Conservation (phyloP, 2,329 filamentous ascomycete species). For the Trichoderma harzianum region DNA sequence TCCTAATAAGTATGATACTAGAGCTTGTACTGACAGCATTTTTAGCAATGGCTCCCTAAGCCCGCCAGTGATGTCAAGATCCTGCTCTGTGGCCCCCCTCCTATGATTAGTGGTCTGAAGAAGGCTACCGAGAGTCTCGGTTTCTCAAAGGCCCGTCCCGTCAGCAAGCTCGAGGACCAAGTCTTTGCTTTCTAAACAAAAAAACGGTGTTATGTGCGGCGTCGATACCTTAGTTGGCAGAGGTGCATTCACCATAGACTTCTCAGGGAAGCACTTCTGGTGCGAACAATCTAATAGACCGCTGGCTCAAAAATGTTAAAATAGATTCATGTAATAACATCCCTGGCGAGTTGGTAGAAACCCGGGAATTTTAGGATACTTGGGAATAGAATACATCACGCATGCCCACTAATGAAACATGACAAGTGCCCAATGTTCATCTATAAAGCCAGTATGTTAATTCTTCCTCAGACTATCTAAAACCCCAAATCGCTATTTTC, state of each 20-base stretch:
- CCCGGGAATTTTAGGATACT: not conserved
- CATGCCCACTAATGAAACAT: not conserved
- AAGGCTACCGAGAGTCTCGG: conserved; percentile 87
- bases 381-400: conserved; percentile 8
- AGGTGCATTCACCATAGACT: not conserved
- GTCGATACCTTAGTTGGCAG: not conserved
- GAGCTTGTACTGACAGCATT: conserved; percentile 21
- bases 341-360: not conserved
- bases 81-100: conserved; percentile 89
- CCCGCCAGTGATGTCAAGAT: conserved; percentile 88
- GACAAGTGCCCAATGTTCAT: not conserved
- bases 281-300: not conserved
- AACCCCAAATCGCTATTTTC: not conserved
- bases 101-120: conserved; percentile 97
- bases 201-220: not conserved
- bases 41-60: conserved; percentile 73
- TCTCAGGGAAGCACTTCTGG: not conserved
- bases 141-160: conserved; percentile 86
- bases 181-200: conserved; percentile 77
- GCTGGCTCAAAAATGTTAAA: not conserved
- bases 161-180: conserved; percentile 97
- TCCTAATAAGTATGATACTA: not conserved
- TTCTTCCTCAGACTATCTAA: not conserved
- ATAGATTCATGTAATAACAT: not conserved
- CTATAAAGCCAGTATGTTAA: conserved; percentile 5